Evolutionary conservation across 192 early-diverging fungal species (phyloP).

Genomic region (Rhizophagus prolifer): DNA sequence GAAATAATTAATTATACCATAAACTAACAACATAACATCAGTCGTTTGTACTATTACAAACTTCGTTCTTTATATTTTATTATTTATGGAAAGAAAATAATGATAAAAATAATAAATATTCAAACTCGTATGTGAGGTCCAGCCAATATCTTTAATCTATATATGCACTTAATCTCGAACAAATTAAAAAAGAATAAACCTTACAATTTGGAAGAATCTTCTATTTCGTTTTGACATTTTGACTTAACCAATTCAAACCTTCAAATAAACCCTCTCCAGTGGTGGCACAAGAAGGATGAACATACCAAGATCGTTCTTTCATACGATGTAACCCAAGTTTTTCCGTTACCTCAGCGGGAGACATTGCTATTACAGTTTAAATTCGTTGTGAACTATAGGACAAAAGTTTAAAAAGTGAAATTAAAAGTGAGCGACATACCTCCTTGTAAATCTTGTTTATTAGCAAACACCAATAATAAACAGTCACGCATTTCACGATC

Average conservation of each 20-base stretch:
- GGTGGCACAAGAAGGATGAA: constrained; percentile 81
- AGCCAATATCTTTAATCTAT: background rate
- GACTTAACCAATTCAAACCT: constrained; percentile 83
- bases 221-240: constrained; percentile 69
- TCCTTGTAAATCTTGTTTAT: constrained; percentile 74
- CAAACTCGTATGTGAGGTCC: too few relatives aligned
- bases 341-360: constrained; percentile 92
- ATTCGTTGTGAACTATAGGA: background rate
- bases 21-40: too few relatives aligned
- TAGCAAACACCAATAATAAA: constrained; percentile 79
- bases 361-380: constrained; percentile 65
- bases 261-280: constrained; percentile 84
- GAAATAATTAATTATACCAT: too few relatives aligned
- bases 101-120: background rate
- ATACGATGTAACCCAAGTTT: constrained; percentile 82
- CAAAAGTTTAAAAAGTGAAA: constrained; percentile 2
- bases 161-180: too few relatives aligned
- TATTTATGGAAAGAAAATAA: background rate
- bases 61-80: too few relatives aligned
- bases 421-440: constrained; percentile 32
- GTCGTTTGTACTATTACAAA: too few relatives aligned
- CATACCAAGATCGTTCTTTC: constrained; percentile 91
- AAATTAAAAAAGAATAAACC: too few relatives aligned
- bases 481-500: constrained; percentile 86
- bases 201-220: too few relatives aligned